Base-by-base conservation (phyloP, 148 eudicot species). In the Rhododendron molle region DNA sequence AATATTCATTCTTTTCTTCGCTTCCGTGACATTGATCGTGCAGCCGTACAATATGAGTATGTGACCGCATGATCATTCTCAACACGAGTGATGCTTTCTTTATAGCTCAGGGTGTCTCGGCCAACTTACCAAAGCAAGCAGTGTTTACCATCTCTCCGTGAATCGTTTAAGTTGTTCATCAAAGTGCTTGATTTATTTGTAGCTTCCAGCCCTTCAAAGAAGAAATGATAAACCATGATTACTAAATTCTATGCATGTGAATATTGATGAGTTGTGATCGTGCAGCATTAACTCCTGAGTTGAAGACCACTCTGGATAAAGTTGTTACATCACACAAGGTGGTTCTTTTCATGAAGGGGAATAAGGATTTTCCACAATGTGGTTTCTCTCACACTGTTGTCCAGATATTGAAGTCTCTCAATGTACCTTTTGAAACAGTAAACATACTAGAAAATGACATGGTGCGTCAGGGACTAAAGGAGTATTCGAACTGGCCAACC, bases 401-500 rank as follows among this genome's bases (percentile, higher is more conserved):
- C 38, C 96, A 94, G 92, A 92, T 94, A 81, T 78, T 97, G 87
- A 95, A 88, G 85, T 87, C 95, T 18, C 56, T 86, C 81, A 92
- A 93, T 88, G 93, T 92, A 67, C 95, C 98, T 72, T 97, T 97
- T 81, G 99, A 95, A 88, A 92, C 98, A 4, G 89, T 97, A 52
- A 92, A 97, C 82, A 95, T 97, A 85, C 92, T 95, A 13, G 98
- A 95, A 83, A 95, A 95, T 78, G 99, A 97, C 83, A 85, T 93
- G 38, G 85, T 97, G 86, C 98, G 99, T 79, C 96, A 93, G 87
- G 99, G 91, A 81, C 80, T 97, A 90, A 97, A 97, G 91, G 98
- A 95, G 86, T 97, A 97, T 78, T 95, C 99, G 46, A 95, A 90
- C 87, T 97, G 99, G 99, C 99, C 99, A 47, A 97, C 99, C 83